Evolutionary conservation across 1,139 yeast species (phyloP).

Genomic region (Magnusiomyces tetraspermus): DNA sequence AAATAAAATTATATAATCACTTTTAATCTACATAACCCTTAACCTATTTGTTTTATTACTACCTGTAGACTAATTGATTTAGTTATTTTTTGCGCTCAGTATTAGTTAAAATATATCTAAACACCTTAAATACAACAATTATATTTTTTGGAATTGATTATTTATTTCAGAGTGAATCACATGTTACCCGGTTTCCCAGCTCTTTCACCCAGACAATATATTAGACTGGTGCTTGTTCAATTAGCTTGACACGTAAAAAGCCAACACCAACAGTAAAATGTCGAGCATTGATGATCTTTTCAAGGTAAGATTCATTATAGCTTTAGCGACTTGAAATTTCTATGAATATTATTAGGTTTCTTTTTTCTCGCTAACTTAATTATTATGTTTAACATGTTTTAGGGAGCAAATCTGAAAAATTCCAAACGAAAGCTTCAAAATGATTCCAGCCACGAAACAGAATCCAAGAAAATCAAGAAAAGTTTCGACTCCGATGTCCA

Average conservation of each 20-base stretch:
- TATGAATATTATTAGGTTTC: neutral
- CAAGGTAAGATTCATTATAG: constrained; percentile 11
- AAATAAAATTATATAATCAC: too few relatives aligned
- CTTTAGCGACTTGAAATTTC: constrained; percentile 5
- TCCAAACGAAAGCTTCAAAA: neutral
- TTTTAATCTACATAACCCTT: too few relatives aligned
- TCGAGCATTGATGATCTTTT: constrained; percentile 15
- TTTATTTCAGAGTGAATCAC: too few relatives aligned
- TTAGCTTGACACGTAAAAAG: neutral
- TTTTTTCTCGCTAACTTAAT: neutral
- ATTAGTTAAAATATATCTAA: too few relatives aligned
- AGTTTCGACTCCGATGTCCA: neutral
- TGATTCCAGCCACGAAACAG: neutral
- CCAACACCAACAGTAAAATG: constrained; percentile 1
- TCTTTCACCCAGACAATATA: too few relatives aligned
- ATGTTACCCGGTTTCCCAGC: too few relatives aligned
- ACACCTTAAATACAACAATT: too few relatives aligned
- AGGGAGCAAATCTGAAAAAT: neutral
- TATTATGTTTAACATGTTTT: neutral
- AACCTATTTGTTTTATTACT: too few relatives aligned
- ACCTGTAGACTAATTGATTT: too few relatives aligned
- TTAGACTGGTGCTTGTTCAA: too few relatives aligned
- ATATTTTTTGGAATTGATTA: too few relatives aligned
- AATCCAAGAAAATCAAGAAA: neutral
- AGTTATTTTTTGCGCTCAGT: too few relatives aligned